Evolutionary conservation across 768 basidiomycete genomes (phyloP), one percentile per base, ranked within the genome.

Genomic region (Suillus decipiens): DNA sequence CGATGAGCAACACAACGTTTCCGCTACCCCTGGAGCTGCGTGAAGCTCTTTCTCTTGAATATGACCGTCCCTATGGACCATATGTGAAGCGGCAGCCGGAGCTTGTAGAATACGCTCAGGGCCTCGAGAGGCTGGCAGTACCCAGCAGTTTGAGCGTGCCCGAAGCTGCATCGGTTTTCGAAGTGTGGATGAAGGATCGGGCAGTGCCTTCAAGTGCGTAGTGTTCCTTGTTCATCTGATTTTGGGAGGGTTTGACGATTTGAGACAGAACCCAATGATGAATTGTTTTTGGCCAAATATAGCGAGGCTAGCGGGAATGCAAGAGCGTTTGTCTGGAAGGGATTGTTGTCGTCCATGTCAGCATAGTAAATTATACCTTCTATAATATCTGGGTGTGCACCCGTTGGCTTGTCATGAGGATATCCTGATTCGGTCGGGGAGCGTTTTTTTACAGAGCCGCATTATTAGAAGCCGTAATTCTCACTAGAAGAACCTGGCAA

Each of bases 221-320:
- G 19, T 17, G 8, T 50, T 11, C 36, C 36, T 6, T 48, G 36
- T 55, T 37, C 1, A 10, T n/a, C 17, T 31, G 36, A 11, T 53
- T 24, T 34, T 31, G 5, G 1, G 10, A 28, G 12, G 15, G 5
- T 19, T 50, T 19, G 31, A 48, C 57, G 9, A 11, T 19, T 15
- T 43, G 11, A 42, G 42, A 15, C 65, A 83, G 81, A 60, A 15
- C 70, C 75, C 2, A 81, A 77, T 14, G 94, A 96, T 69, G 89
- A 91, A 72, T 66, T 86, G 15, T 95, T 95, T 77, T 75, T 95
- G 70, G 77, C 86, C 11, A 93, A 92, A 73, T 94, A 90, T 66
- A 84, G 85, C 1, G 89, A 93, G 69, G 84, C 89, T 8, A 82
- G 82, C 60, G 94, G 93, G 48, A 95, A 95, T 73, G 81, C 93